These are phyloP conservation scores for Solanum corneliomulleri DNA, from an alignment of 257 asterid species.

Conservation along the genomic window DNA sequence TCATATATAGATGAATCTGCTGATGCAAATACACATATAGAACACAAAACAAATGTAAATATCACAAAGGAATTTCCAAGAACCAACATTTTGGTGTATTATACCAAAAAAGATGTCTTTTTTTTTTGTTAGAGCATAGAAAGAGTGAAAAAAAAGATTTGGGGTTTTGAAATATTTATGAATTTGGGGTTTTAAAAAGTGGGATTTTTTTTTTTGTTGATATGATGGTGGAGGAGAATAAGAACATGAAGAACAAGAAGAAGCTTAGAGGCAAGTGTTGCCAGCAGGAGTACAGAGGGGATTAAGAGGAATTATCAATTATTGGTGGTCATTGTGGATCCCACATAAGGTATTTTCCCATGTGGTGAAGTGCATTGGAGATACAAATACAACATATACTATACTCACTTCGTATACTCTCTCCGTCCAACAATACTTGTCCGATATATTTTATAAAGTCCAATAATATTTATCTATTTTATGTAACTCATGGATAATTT, in stretches of 20 bases:
- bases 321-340: constrained; percentile 32
- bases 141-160: not conserved
- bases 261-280: constrained; percentile 13
- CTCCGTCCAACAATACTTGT: too few species aligned
- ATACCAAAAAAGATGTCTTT: not conserved
- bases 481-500: too few species aligned
- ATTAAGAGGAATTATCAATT: constrained; percentile 40
- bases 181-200: not conserved
- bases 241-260: not conserved
- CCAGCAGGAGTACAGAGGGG: constrained; percentile 50
- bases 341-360: not conserved
- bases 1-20: constrained; percentile 52
- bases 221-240: not conserved
- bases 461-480: too few species aligned
- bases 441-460: too few species aligned
- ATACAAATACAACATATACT: not conserved
- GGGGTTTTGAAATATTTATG: not conserved
- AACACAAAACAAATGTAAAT: constrained; percentile 7
- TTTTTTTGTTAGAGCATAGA: not conserved
- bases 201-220: not conserved
- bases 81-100: not conserved
- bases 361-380: constrained; percentile 1
- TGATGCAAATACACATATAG: not conserved
- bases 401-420: too few species aligned
- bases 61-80: constrained; percentile 9